Base-by-base conservation (phyloP, 352 stramenopile species). In the Globisporangium alternatum region DNA sequence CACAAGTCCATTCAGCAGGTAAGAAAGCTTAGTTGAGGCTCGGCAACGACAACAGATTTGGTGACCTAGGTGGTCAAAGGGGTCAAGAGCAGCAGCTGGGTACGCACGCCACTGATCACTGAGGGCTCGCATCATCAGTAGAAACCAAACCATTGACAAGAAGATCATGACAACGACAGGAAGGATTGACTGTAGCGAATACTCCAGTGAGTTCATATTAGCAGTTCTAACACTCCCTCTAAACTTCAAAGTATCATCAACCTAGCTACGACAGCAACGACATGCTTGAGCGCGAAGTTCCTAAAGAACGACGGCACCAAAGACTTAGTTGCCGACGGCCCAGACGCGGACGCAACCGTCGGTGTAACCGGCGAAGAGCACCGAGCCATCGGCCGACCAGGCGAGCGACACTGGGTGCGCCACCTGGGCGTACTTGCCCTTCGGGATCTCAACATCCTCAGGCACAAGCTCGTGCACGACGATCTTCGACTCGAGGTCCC, bases 401-500 rank as follows among this genome's bases (percentile, higher is more conserved):
- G 96, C 91, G 69, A 99, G 89, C 83, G 91, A 99, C 52, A 98
- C 98, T 81, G 96, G 99, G 80, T 98, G 89, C 56, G 97, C 97
- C 35, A 90, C 82, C 76, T 93, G 90, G 35, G 94, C 96, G 74
- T 98, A 97, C 80, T 98, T 97, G 70, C 90, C 89, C 75, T 95
- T 93, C 45, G 90, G 80, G 66, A 85, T 74, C 69, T 96, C 87
- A 61, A 98, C 90, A 31, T 68, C 55, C 66, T 98, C 92, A 5
- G 96, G 95, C 64, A 89, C 80, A 66, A 99, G 80, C 70, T 99
- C 98, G 79, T 99, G 97, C 47, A 99, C 97, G 25, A 99, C 87
- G 66, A 98, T 86, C 96, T 99, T 99, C 61, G 86, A 98, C 83
- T 99, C 98, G 39, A 99, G 88, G 79, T 99, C 98, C 98, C 98